Conservation (phyloP, 129 eudicot species). For the Artemisia annua region DNA sequence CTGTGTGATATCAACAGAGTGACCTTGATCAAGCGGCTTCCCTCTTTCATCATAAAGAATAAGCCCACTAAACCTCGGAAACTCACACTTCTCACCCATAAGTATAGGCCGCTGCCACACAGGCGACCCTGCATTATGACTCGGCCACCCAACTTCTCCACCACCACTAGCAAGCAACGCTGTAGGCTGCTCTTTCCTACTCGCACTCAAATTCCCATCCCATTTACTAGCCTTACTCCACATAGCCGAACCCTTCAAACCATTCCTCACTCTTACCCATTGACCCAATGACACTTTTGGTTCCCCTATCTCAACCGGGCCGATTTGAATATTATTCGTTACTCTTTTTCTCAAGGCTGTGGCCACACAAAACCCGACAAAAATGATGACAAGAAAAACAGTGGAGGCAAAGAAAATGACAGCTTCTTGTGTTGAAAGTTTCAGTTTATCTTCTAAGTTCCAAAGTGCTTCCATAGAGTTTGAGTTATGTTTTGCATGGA, state of each 20-base stretch:
- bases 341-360: slow-evolving; percentile 30
- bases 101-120: slow-evolving; percentile 96
- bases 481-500: slow-evolving; percentile 22
- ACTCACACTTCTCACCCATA: slow-evolving; percentile 89
- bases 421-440: slow-evolving; percentile 64
- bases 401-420: slow-evolving; percentile 41
- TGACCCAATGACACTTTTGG: slow-evolving; percentile 16
- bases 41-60: slow-evolving; percentile 82
- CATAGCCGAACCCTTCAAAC: slow-evolving; percentile 45
- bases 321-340: slow-evolving; percentile 23
- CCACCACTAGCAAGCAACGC: slow-evolving; percentile 51
- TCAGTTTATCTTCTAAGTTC: slow-evolving; percentile 66
- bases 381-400: slow-evolving; percentile 36
- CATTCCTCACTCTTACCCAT: slow-evolving; percentile 40
- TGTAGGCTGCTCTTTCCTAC: slow-evolving; percentile 45
- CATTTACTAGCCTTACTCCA: slow-evolving; percentile 79
- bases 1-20: slow-evolving; percentile 24
- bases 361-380: slow-evolving; percentile 42
- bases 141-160: slow-evolving; percentile 46
- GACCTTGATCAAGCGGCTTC: slow-evolving; percentile 48
- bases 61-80: slow-evolving; percentile 88
- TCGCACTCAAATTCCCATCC: slow-evolving; percentile 44
- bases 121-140: slow-evolving; percentile 53
- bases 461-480: slow-evolving; percentile 57
- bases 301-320: slow-evolving; percentile 16